These are phyloP conservation scores for Monilinia fructicola DNA, from an alignment of 2,329 filamentous ascomycete species.

Conservation along the genomic window DNA sequence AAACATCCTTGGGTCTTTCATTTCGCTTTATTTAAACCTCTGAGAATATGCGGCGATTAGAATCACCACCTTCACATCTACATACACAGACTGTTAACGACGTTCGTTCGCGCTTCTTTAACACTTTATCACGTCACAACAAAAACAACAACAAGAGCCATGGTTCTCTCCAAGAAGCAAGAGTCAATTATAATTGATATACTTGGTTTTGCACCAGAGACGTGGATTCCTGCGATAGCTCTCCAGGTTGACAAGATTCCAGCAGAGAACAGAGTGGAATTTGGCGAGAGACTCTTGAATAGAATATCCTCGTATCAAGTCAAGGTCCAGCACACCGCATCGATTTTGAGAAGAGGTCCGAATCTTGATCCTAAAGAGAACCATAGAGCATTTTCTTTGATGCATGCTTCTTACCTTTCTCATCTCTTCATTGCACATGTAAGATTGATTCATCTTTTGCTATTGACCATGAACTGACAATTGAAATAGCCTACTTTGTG, in stretches of 20 bases:
- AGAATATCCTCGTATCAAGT: neutral
- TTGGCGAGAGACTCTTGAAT: neutral
- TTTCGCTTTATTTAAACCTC: rapidly evolving
- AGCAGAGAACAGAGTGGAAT: neutral
- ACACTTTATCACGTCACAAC: too few species aligned
- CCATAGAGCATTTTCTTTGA: neutral
- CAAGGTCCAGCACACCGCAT: neutral
- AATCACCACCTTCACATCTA: too few species aligned
- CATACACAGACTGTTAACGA: too few species aligned
- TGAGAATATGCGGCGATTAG: neutral
- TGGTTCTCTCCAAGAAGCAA: too few species aligned
- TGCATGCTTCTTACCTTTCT: slow-evolving; percentile 2
- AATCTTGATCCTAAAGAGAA: slow-evolving; percentile 1
- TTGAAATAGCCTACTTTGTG: slow-evolving; percentile 2
- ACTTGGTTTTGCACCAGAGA: neutral
- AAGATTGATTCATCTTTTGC: neutral
- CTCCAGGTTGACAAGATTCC: neutral
- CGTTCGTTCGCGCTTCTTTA: too few species aligned
- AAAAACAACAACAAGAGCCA: too few species aligned
- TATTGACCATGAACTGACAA: neutral
- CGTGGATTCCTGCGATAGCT: neutral
- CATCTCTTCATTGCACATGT: slow-evolving; percentile 18
- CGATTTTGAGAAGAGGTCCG: neutral
- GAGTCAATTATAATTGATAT: neutral
- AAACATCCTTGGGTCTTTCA: neutral